phyloP scores from a whole-genome alignment of 1,284 basidiomycete species.

The Apiotrichum porosum region DNA sequence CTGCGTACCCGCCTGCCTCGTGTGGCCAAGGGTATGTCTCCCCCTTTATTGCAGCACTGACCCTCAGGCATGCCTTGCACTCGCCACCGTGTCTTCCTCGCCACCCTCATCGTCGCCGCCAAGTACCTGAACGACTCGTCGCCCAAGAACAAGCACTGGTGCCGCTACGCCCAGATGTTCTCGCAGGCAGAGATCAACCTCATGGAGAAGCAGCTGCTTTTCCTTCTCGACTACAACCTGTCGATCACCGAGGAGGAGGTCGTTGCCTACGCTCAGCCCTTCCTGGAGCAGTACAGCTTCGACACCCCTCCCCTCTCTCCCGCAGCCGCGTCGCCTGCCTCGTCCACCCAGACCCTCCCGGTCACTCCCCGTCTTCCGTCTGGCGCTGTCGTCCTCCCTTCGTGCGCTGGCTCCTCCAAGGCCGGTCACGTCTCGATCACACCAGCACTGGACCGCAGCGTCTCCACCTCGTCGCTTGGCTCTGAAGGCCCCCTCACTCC shows the following conservation, averaged over 20 bases:
- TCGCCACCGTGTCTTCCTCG: conserved; percentile 91
- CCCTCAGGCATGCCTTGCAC: conserved; percentile 78
- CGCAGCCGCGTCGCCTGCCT: conserved; percentile 24
- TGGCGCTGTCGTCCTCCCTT: conserved; percentile 2
- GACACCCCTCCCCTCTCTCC: conserved; percentile 20
- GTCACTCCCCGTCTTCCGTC: conserved; percentile 27
- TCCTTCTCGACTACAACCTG: conserved; percentile 67
- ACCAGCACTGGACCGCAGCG: conserved; percentile 47
- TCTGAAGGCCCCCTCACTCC: conserved; percentile 41
- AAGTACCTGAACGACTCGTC: conserved; percentile 97
- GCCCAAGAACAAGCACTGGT: conserved; percentile 94
- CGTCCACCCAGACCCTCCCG: conserved; percentile 31
- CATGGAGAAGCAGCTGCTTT: conserved; percentile 94
- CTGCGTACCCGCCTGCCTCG: conserved; percentile 73
- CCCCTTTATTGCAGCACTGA: not conserved
- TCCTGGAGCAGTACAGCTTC: conserved; percentile 49
- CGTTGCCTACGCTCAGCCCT: conserved; percentile 77
- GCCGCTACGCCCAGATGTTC: conserved; percentile 64
- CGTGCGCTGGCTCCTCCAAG: conserved; percentile 6
- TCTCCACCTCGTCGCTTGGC: conserved; percentile 46
- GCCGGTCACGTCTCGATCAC: conserved; percentile 12
- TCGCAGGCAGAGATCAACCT: conserved; percentile 66
- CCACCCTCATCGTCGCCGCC: conserved; percentile 89
- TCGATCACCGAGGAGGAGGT: conserved; percentile 52
- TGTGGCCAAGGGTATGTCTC: conserved; percentile 71